phyloP scores from a whole-genome alignment of 345 rosid species.

The Eucalyptus fibrosa region DNA sequence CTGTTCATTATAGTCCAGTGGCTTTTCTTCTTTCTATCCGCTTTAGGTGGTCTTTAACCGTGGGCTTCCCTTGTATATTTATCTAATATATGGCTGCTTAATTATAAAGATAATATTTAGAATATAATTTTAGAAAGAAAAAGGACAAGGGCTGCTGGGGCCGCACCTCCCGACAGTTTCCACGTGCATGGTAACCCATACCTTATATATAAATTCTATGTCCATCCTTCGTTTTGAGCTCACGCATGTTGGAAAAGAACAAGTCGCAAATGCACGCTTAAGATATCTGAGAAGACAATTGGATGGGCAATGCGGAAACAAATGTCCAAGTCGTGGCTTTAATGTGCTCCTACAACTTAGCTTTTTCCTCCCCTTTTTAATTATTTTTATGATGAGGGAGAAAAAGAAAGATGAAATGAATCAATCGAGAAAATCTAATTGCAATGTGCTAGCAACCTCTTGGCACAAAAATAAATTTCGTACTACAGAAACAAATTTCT shows the following conservation, averaged over 20 bases:
- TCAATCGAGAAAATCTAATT: neutral
- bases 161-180: neutral
- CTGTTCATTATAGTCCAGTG: neutral
- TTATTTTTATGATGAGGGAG: neutral
- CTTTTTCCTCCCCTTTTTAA: neutral
- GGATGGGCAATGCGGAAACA: too few relatives aligned
- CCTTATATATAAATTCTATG: too few relatives aligned
- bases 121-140: too few relatives aligned
- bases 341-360: neutral
- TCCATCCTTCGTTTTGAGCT: neutral
- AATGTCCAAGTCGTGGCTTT: neutral
- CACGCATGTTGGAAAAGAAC: neutral
- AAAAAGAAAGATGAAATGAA: neutral
- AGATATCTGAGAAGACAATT: too few relatives aligned
- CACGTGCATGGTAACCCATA: neutral
- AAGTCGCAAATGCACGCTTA: too few relatives aligned
- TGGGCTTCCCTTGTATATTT: neutral
- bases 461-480: neutral
- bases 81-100: neutral
- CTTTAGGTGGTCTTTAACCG: neutral
- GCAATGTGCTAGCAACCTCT: neutral
- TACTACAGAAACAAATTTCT: neutral
- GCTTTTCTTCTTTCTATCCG: neutral
- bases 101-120: neutral
- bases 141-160: neutral